These are phyloP conservation scores for Cystobasidium ongulense DNA, from an alignment of 768 basidiomycete genomes.

Conservation along the genomic window DNA sequence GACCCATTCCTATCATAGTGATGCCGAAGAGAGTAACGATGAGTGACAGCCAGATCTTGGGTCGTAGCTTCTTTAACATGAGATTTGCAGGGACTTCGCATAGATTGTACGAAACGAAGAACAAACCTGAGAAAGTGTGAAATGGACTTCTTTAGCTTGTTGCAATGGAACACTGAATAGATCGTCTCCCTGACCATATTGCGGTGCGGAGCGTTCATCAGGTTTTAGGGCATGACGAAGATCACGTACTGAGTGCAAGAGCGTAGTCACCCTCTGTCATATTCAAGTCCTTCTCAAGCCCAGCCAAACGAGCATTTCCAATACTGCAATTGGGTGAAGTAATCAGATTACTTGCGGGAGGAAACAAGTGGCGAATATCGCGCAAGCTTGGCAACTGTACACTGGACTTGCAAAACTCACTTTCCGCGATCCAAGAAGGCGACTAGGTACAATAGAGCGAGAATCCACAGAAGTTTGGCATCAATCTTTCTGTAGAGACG, in stretches of 20 bases:
- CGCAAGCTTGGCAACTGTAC: background rate
- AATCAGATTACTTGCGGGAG: background rate
- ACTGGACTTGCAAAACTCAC: background rate
- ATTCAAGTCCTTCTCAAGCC: conserved; percentile 37
- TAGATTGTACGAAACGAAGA: conserved; percentile 14
- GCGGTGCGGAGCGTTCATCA: background rate
- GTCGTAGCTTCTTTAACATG: conserved; percentile 33
- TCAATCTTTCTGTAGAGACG: conserved; percentile 32
- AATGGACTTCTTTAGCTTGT: too few relatives aligned
- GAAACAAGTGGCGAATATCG: background rate
- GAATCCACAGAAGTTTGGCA: conserved; percentile 28
- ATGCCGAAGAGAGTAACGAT: conserved; percentile 34
- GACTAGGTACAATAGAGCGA: conserved; percentile 31
- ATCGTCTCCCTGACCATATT: background rate
- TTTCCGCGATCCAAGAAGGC: conserved; percentile 33
- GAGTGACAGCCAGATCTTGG: conserved; percentile 35
- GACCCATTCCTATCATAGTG: conserved; percentile 13
- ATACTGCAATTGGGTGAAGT: conserved; percentile 27
- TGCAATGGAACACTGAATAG: too few relatives aligned
- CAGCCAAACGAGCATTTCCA: conserved; percentile 32
- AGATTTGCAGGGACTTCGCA: conserved; percentile 38
- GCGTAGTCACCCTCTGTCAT: conserved; percentile 37
- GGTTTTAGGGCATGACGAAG: too few relatives aligned
- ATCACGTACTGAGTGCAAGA: conserved; percentile 26
- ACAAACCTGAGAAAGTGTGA: background rate